These are phyloP conservation scores for Pseudodiploospora longispora DNA, from an alignment of 2,329 filamentous ascomycete genomes.

Conservation along the genomic window DNA sequence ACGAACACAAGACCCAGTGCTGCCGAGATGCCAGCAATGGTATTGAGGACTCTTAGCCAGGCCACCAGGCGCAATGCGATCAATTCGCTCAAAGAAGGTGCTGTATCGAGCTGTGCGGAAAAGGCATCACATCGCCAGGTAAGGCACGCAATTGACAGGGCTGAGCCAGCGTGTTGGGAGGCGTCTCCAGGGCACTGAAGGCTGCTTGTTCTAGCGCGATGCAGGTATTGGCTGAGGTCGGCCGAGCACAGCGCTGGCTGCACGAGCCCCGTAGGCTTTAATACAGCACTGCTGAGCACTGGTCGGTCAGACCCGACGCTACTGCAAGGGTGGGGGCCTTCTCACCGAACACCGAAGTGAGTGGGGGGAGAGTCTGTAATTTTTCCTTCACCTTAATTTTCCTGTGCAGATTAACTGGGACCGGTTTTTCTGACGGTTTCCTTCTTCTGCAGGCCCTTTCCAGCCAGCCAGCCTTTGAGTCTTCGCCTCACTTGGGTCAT, in stretches of 20 bases:
- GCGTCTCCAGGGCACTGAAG: constrained; percentile 7
- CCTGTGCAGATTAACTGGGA: no score
- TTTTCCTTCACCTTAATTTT: constrained; percentile 12
- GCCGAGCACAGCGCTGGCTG: no score
- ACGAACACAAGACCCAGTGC: neutral
- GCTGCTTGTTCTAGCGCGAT: constrained; percentile 10
- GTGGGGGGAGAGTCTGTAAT: constrained; percentile 4
- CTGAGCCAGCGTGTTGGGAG: constrained; percentile 5
- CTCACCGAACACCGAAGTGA: constrained; percentile 7
- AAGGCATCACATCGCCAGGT: constrained; percentile 6
- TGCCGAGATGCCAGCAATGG: neutral
- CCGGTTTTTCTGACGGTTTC: no score
- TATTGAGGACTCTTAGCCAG: no score
- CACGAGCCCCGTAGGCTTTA: no score
- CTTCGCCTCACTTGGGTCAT: constrained; percentile 33
- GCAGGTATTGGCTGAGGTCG: constrained; percentile 6
- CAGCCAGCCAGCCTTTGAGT: no score
- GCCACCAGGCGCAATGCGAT: no score
- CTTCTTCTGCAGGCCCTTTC: no score
- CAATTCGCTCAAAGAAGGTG: no score
- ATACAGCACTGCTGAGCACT: no score
- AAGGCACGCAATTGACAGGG: constrained; percentile 4
- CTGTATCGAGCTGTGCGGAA: constrained; percentile 1
- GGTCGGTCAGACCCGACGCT: constrained; percentile 8
- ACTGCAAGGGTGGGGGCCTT: constrained; percentile 5